Evolutionary conservation across 2,329 filamentous ascomycete genomes (phyloP).

Genomic region (Fusarium denticulatum): DNA sequence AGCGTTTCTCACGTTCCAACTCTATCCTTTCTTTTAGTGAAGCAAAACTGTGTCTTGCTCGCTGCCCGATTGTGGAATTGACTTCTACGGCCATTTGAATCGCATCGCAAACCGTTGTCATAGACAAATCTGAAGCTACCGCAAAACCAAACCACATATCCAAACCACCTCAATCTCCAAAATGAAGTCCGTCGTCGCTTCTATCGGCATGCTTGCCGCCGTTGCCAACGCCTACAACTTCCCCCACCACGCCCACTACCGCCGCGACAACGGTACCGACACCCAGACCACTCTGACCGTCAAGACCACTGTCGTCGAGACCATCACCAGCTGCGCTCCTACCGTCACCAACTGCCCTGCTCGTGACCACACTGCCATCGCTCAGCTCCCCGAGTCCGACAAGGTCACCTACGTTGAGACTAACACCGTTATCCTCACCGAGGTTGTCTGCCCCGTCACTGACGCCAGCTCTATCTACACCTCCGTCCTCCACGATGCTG

Average conservation of each 20-base stretch:
- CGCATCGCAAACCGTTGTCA: slow-evolving; percentile 29
- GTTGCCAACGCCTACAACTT: slow-evolving; percentile 54
- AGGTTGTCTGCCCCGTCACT: slow-evolving; percentile 58
- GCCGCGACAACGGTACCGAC: slow-evolving; percentile 44
- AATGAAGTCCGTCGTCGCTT: slow-evolving; percentile 59
- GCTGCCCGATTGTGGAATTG: slow-evolving; percentile 45
- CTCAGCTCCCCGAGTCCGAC: slow-evolving; percentile 50
- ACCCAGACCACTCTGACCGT: slow-evolving; percentile 57
- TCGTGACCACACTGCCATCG: slow-evolving; percentile 45
- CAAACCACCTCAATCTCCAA: slow-evolving; percentile 42
- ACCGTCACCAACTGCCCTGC: slow-evolving; percentile 67
- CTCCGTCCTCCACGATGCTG: slow-evolving; percentile 50
- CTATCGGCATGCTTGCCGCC: slow-evolving; percentile 57
- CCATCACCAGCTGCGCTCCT: slow-evolving; percentile 67
- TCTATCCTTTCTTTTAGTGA: slow-evolving; percentile 42
- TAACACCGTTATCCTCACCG: slow-evolving; percentile 52
- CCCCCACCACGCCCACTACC: slow-evolving; percentile 49
- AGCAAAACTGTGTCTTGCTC: slow-evolving; percentile 48
- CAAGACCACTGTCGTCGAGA: slow-evolving; percentile 64
- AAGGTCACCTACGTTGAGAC: slow-evolving; percentile 50
- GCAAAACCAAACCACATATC: slow-evolving; percentile 20
- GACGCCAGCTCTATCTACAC: slow-evolving; percentile 54
- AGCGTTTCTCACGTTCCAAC: slow-evolving; percentile 32
- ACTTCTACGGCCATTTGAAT: slow-evolving; percentile 44
- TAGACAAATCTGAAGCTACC: slow-evolving; percentile 40